Conservation (phyloP, 768 basidiomycete species). For the Cystofilobasidium capitatum region DNA sequence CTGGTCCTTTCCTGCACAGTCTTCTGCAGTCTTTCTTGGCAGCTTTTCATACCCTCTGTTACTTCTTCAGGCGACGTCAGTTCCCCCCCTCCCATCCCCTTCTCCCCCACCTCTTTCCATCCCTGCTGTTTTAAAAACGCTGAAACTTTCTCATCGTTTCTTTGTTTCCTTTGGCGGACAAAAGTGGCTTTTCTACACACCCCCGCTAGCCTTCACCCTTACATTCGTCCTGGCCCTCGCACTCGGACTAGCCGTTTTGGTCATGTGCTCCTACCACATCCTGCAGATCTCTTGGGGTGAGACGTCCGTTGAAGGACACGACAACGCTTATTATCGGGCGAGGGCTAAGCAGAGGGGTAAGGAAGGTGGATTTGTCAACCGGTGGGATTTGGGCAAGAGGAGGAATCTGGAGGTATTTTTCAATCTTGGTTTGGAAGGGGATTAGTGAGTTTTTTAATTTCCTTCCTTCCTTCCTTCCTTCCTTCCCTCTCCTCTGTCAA, state of each 20-base stretch:
- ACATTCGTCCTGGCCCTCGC: slow-evolving; percentile 50
- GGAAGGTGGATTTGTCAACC: slow-evolving; percentile 80
- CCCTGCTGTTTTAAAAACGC: too few relatives aligned
- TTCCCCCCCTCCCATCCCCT: slow-evolving; percentile 40
- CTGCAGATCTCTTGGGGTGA: slow-evolving; percentile 64
- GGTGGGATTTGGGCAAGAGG: slow-evolving; percentile 75
- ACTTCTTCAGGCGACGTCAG: neutral
- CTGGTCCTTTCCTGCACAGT: slow-evolving; percentile 62
- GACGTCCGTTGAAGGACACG: slow-evolving; percentile 82
- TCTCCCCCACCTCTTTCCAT: slow-evolving; percentile 53
- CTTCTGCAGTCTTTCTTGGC: slow-evolving; percentile 50
- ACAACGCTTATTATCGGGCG: slow-evolving; percentile 66
- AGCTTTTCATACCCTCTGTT: neutral
- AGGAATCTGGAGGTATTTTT: slow-evolving; percentile 76
- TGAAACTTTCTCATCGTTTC: neutral
- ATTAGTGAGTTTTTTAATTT: slow-evolving; percentile 62
- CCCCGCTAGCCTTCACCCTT: slow-evolving; percentile 60
- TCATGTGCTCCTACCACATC: slow-evolving; percentile 51
- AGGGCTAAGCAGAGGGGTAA: slow-evolving; percentile 61
- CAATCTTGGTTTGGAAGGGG: slow-evolving; percentile 65
- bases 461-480: neutral
- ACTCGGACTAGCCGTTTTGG: slow-evolving; percentile 50
- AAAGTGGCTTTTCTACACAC: slow-evolving; percentile 58
- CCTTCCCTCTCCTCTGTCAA: neutral
- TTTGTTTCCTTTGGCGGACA: neutral